Evolutionary conservation across 441 rosid genomes (phyloP).

Genomic region (Lepidium campestre): DNA sequence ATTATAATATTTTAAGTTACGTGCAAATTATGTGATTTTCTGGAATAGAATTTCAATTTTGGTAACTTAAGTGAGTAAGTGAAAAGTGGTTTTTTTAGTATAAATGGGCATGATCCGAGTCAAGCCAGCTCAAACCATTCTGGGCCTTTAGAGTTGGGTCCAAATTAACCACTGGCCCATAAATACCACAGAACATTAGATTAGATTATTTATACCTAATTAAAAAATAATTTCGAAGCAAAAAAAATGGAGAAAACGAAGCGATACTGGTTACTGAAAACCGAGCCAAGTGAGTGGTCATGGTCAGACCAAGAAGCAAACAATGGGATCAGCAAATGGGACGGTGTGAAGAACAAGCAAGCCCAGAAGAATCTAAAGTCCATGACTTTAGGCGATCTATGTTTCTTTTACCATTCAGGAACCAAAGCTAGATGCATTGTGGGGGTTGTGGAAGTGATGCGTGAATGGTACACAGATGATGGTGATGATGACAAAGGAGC

Average conservation of each 20-base stretch:
- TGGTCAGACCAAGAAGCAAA: conserved; percentile 87
- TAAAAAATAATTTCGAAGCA: background rate
- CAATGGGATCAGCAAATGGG: conserved; percentile 71
- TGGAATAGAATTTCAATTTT: too few relatives aligned
- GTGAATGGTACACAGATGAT: conserved; percentile 51
- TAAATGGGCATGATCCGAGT: too few relatives aligned
- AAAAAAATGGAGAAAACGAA: conserved; percentile 32
- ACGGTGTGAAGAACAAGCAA: conserved; percentile 90
- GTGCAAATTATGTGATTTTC: too few relatives aligned
- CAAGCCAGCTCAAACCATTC: too few relatives aligned
- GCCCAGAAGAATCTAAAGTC: conserved; percentile 79
- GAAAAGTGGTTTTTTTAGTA: too few relatives aligned
- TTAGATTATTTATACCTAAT: background rate
- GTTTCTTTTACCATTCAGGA: conserved; percentile 95
- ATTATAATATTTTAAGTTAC: too few relatives aligned
- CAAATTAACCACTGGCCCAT: background rate
- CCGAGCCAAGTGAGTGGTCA: conserved; percentile 93
- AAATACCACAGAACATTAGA: background rate
- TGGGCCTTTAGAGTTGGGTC: too few relatives aligned
- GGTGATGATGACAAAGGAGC: conserved; percentile 32
- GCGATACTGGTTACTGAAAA: conserved; percentile 73
- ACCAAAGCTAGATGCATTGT: conserved; percentile 58
- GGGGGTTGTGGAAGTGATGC: conserved; percentile 62
- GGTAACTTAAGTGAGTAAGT: too few relatives aligned
- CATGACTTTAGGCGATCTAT: conserved; percentile 66